Evolutionary conservation across 225 moss, liverwort and hornwort genomes (phyloP).

Genomic region (Ulota crispa): DNA sequence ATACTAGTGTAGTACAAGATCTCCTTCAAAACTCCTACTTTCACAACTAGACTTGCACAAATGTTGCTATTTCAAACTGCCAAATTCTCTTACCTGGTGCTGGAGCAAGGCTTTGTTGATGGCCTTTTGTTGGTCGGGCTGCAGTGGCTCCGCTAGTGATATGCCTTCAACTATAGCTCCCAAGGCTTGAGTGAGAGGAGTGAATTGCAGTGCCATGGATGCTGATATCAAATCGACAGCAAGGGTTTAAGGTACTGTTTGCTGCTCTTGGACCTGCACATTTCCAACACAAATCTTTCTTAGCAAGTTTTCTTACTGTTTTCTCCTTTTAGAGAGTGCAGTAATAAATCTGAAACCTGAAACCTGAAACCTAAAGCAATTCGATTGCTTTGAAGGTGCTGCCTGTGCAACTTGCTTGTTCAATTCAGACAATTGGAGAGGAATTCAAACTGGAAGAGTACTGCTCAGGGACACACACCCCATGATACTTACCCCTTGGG

Average conservation of each 20-base stretch:
- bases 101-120: conserved; percentile 29
- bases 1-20: too few relatives aligned
- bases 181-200: conserved; percentile 23
- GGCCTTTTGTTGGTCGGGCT: conserved; percentile 3
- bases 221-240: background rate
- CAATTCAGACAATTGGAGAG: background rate
- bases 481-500: background rate
- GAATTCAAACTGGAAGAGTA: background rate
- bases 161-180: conserved; percentile 29
- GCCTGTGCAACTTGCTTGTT: too few relatives aligned
- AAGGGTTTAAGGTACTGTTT: too few relatives aligned
- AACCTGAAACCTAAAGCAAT: background rate
- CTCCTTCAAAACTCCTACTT: background rate
- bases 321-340: background rate
- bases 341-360: background rate
- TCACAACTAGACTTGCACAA: background rate
- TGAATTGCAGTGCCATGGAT: conserved; percentile 27
- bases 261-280: background rate
- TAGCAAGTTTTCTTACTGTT: background rate
- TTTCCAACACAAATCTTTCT: background rate
- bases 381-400: background rate
- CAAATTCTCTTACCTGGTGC: background rate
- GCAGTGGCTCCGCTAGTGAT: conserved; percentile 19
- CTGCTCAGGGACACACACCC: background rate
- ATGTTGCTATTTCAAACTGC: background rate